Evolutionary conservation across 345 rosid species (phyloP).

Genomic region (Nasturtium officinale): DNA sequence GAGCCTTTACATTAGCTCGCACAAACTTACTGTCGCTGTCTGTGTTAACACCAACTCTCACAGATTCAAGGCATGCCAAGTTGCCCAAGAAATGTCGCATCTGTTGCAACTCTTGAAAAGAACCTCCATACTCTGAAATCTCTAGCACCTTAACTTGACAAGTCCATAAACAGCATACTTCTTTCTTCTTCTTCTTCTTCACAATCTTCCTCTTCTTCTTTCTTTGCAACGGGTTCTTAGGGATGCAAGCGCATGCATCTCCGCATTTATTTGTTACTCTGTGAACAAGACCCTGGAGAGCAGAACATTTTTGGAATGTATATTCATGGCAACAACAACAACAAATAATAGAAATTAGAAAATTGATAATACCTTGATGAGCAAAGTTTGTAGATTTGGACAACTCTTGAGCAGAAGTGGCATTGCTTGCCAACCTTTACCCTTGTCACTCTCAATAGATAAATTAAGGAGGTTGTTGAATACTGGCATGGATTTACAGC

Average conservation of each 20-base stretch:
- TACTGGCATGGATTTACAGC: background rate
- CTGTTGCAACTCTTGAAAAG: background rate
- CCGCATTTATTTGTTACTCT: background rate
- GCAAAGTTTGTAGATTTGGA: background rate
- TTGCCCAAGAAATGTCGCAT: conserved; percentile 1
- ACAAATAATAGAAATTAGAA: too few relatives aligned
- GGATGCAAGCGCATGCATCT: background rate
- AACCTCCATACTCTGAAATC: background rate
- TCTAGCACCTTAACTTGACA: conserved; percentile 8
- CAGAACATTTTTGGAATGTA: background rate
- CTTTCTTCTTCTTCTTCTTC: background rate
- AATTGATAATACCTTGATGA: background rate
- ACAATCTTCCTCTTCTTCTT: too few relatives aligned
- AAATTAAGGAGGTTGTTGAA: background rate
- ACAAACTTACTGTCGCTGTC: background rate
- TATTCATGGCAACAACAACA: background rate
- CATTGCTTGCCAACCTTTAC: background rate
- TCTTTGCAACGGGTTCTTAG: background rate
- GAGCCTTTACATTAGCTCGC: background rate
- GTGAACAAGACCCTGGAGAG: background rate
- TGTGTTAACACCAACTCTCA: background rate
- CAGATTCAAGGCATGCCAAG: background rate
- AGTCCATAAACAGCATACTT: background rate
- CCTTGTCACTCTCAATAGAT: background rate
- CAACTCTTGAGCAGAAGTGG: background rate